Evolutionary conservation across 2,329 filamentous ascomycete species (phyloP).

Genomic region (Gyromitra esculenta): DNA sequence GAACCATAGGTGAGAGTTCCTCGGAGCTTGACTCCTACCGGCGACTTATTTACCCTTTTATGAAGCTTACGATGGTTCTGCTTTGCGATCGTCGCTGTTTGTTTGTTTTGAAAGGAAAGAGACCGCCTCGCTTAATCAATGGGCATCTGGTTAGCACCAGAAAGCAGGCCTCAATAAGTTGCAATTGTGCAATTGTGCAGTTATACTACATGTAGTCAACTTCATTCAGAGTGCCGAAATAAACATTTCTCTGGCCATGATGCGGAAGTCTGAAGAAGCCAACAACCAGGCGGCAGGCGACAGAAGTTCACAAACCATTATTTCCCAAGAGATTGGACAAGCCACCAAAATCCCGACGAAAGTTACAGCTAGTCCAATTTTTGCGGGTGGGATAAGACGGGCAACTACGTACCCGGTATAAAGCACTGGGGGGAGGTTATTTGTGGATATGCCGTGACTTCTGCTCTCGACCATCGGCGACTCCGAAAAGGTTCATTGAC

Average conservation of each 20-base stretch:
- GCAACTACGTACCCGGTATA: constrained; percentile 8
- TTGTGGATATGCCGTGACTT: constrained; percentile 26
- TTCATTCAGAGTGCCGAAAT: background rate
- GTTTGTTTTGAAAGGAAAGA: background rate
- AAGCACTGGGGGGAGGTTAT: background rate
- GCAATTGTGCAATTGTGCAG: too few relatives aligned
- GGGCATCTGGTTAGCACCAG: background rate
- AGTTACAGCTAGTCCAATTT: constrained; percentile 8
- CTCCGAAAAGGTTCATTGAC: constrained; percentile 37
- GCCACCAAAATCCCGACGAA: constrained; percentile 8
- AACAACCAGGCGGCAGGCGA: background rate
- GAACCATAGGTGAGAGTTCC: background rate
- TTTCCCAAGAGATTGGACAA: constrained; percentile 17
- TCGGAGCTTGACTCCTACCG: background rate
- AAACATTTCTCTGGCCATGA: background rate
- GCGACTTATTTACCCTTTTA: background rate
- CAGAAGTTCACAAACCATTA: constrained; percentile 14
- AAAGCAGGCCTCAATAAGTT: too few relatives aligned
- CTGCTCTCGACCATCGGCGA: constrained; percentile 40
- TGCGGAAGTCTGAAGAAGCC: background rate
- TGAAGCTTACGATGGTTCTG: too few relatives aligned
- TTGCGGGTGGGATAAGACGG: constrained; percentile 19
- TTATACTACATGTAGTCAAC: too few relatives aligned
- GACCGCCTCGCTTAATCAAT: background rate
- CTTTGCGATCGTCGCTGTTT: background rate